Evolutionary conservation across 371 early-diverging fungal genomes (phyloP), one percentile per base, ranked within the genome.

Genomic region (Lichtheimia corymbifera): DNA sequence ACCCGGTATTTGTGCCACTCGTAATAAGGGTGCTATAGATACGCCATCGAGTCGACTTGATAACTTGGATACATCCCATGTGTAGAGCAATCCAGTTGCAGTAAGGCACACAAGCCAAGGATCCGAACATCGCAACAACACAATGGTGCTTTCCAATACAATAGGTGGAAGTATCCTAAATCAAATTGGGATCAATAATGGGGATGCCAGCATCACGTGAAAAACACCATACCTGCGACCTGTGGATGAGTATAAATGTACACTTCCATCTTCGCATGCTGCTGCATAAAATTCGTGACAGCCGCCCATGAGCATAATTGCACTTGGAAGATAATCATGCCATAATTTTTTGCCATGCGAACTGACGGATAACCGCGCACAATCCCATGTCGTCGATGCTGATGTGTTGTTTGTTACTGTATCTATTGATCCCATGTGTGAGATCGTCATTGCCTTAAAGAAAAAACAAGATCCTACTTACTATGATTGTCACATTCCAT

Each of bases 221-320:
- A 35, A 35, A 35, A 35, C 30, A 35, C 11, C 2, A 5, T 35
- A 35, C 35, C 35, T 82, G 72, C 88, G 69, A 24, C 94, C 94
- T 3, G 84, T 74, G 2, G 79, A 74, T 5, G 90, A 85, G 65
- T 88, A 92, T 0, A 89, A 67, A 62, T 85, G 77, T 27, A 94
- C 49, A 0, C 82, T 80, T n/a, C 86, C 88, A 67, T 93, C 90
- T 53, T 87, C 85, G 61, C 89, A 89, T 0, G 87, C 76, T 2
- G 83, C 79, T 0, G 85, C 88, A 59, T 79, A 76, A 62, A 86
- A 92, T 1, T 63, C 50, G 0, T 70, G 63, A 50, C 85, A 83
- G n/a, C 90, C 91, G 1, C 83, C 71, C 64, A 91, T 74, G 15
- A 83, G 67, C 14, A 90, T 54, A 5, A 88, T 85, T 5, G 82